Conservation (phyloP, 345 rosid genomes). For the Aegle marmelos region DNA sequence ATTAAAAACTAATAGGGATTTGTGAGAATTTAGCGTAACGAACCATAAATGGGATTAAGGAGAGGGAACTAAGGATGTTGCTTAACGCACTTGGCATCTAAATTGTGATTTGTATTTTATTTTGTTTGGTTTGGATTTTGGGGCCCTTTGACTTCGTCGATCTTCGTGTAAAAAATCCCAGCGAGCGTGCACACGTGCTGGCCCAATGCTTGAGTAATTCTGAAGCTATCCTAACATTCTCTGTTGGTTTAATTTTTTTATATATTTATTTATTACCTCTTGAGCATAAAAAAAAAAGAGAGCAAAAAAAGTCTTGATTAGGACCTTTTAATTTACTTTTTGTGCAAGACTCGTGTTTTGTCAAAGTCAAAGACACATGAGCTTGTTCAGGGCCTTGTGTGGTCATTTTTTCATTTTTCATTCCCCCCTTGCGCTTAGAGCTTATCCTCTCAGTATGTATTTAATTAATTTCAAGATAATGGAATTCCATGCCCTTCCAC, state of each 20-base stretch:
- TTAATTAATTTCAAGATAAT: not conserved
- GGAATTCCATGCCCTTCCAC: not conserved
- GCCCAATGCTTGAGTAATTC: conserved; percentile 46
- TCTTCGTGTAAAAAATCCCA: conserved; percentile 12
- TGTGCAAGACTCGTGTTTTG: conserved; percentile 29
- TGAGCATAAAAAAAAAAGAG: not conserved
- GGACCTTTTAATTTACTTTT: conserved; percentile 3
- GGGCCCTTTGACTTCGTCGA: conserved; percentile 7
- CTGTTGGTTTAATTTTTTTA: conserved; percentile 17
- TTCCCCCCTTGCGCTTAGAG: not conserved
- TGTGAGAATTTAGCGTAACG: conserved; percentile 98
- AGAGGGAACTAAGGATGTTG: conserved; percentile 44
- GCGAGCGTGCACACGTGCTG: conserved; percentile 37
- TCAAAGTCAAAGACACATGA: conserved; percentile 36
- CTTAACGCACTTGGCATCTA: conserved; percentile 67
- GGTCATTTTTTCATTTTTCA: not conserved
- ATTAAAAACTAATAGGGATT: conserved; percentile 44
- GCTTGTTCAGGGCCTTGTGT: not conserved
- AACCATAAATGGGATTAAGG: conserved; percentile 57
- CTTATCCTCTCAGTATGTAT: not conserved
- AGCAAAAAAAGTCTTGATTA: not conserved
- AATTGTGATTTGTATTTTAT: not conserved
- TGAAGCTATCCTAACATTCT: conserved; percentile 63
- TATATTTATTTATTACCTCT: not conserved
- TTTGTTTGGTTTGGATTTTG: not conserved